These are phyloP conservation scores for Cyberlindnera euphorbiae DNA, from an alignment of 805 yeast genomes.

Conservation along the genomic window DNA sequence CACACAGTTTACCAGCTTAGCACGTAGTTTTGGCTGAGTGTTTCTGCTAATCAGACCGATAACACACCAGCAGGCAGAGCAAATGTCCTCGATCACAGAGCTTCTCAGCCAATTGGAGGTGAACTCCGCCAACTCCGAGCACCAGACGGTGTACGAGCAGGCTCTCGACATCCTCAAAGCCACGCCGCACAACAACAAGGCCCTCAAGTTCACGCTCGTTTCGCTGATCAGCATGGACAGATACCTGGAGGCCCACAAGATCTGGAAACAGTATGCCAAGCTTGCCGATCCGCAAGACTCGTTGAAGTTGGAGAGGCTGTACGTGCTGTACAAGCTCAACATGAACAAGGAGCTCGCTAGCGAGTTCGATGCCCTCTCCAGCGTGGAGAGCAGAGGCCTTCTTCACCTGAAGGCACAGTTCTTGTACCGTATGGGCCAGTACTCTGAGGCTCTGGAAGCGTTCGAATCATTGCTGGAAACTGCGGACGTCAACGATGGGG, in stretches of 20 bases:
- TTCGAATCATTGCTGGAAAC: constrained; percentile 42
- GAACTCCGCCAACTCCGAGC: constrained; percentile 18
- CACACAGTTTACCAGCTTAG: too few species aligned
- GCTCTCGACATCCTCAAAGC: constrained; percentile 23
- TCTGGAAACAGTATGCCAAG: constrained; percentile 34
- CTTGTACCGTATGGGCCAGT: constrained; percentile 46
- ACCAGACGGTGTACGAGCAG: constrained; percentile 23
- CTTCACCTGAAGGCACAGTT: constrained; percentile 50
- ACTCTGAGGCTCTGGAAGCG: constrained; percentile 43
- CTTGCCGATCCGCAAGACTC: constrained; percentile 29
- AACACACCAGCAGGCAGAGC: not conserved
- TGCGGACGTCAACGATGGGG: constrained; percentile 32
- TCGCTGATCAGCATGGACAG: constrained; percentile 63
- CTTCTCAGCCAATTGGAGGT: constrained; percentile 25
- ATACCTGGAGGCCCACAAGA: constrained; percentile 45
- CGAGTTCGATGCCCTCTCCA: constrained; percentile 17
- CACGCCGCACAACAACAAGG: constrained; percentile 26
- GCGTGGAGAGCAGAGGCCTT: constrained; percentile 34
- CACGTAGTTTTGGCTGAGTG: too few species aligned
- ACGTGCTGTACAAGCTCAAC: constrained; percentile 56
- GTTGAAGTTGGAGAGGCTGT: constrained; percentile 50
- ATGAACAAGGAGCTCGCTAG: constrained; percentile 28
- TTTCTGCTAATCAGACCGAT: too few species aligned
- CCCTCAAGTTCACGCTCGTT: constrained; percentile 46
- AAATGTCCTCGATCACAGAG: constrained; percentile 23